Base-by-base conservation (phyloP, 2,329 filamentous ascomycete species). In the Rutstroemia sp. region DNA sequence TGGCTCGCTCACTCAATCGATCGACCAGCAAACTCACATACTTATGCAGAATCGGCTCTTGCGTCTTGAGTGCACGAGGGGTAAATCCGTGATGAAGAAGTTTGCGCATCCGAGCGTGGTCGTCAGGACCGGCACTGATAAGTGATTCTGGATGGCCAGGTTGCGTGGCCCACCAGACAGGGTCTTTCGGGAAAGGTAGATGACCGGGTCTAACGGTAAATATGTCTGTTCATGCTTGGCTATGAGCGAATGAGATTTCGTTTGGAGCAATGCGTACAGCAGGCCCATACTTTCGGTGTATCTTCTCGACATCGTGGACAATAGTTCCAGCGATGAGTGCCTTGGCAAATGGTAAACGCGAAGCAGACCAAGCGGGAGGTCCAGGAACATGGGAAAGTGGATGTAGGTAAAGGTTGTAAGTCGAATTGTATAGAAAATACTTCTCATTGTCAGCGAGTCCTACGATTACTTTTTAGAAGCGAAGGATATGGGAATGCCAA, bases 231-330 rank as follows among this genome's bases (percentile, higher is more conserved):
- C 25, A 42, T 6, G 16, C 48, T 10, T 44, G 21, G 6, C 3
- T 10, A 4, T 23, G 8, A 14, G 14, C 25, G 34, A 78, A 64
- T 0, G 75, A 77, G 3, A 78, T 68, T 64, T 77, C 75, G 60
- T 76, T 68, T 9, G 76, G 76, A 1, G 72, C 73, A 49, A 78
- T 75, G 12, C 76, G 73, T 52, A 78, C 74, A 5, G 78, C 60
- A 17, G 73, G 73, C 4, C 74, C 74, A 61, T 76, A 75, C 59
- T 69, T 71, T 5, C 63, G 61, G 65, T 77, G 74, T 2, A 77
- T 69, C 2, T 45, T 38, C 14, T 38, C 17, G 10, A 44, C 17
- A 12, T 50, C 30, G 7, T 56, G 51, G 2, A 48, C 30, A 9
- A 41, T 17, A 16, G 17, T 42, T 16, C 23, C 34, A 7, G 12